Evolutionary conservation across 106 monocot genomes (phyloP), one percentile per base, ranked within the genome.

Genomic region (Acanthochlamys bracteata): DNA sequence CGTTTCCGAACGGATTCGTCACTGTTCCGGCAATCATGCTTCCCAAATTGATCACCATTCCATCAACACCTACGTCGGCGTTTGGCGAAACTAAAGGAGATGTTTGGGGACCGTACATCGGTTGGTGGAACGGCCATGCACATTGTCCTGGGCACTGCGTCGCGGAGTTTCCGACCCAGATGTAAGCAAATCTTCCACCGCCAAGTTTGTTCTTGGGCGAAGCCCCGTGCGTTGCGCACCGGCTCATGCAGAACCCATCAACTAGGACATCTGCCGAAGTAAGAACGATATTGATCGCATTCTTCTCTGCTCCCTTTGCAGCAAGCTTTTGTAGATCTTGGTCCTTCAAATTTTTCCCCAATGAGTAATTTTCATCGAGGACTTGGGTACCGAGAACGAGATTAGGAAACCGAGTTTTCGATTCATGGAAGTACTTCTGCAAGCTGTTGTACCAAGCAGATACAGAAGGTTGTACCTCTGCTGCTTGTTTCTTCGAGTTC

Each of bases 171-270:
- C 74, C 74, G 20, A 75, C 75, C 75, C 75, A 75, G 24, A 75
- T 54, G 53, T 78, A 86, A 11, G 82, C 62, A 25, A 15, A 7
- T 20, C 25, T 20, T 57, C 59, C 12, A 41, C 17, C 59, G 33
- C 64, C 45, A 3, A 33, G 17, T 33, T 20, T 15, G 3, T 33
- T 33, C 33, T 33, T 33, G 33, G 1, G 1, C 33, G 78, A 71
- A n/a, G n/a, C n/a, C 4, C 72, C 66, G 75, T 91, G 91, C 15
- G 39, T 10, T 12, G 86, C 91, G 64, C 91, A 92, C 46, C 75
- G 46, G 69, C 75, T 78, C 81, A 81, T 79, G 86, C 86, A 86
- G 80, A 92, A 92, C 11, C 86, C 83, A 21, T 75, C 73, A 25
- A 86, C 81, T 27, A 67, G 46, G 24, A 91, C 86, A 68, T 86